Percentiles rank a stretch among this genome's conserved stretches.
Evolutionary conservation across 2,329 filamentous ascomycete species (phyloP).

Genomic region (Aaosphaeria pasadenensis): DNA sequence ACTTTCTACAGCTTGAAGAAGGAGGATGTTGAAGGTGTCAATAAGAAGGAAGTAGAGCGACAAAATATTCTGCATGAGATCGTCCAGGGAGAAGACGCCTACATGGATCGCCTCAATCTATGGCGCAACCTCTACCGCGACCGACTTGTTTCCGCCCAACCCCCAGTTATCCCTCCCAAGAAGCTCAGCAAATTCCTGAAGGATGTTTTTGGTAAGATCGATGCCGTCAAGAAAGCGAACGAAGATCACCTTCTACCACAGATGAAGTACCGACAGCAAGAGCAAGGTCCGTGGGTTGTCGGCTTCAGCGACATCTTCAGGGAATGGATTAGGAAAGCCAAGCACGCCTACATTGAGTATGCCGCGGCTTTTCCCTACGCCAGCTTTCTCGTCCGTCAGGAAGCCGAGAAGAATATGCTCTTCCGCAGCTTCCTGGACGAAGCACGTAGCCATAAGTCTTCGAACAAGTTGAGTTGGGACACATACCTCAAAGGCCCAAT

Average conservation of each 20-base stretch:
- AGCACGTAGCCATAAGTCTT: constrained; percentile 73
- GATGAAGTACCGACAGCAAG: constrained; percentile 93
- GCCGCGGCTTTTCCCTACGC: constrained; percentile 84
- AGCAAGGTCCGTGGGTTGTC: constrained; percentile 90
- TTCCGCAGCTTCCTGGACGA: constrained; percentile 85
- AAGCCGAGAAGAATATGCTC: constrained; percentile 77
- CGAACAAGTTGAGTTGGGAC: constrained; percentile 84
- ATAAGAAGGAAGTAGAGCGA: constrained; percentile 84
- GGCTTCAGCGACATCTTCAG: constrained; percentile 97
- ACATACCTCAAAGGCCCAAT: constrained; percentile 93
- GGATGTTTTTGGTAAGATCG: constrained; percentile 87
- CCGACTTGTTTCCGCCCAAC: constrained; percentile 67
- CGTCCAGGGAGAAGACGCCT: constrained; percentile 86
- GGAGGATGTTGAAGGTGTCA: constrained; percentile 66
- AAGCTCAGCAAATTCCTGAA: constrained; percentile 75
- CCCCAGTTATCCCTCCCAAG: constrained; percentile 76
- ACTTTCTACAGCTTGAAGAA: constrained; percentile 83
- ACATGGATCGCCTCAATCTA: constrained; percentile 85
- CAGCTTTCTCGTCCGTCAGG: constrained; percentile 76
- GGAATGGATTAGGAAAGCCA: constrained; percentile 97
- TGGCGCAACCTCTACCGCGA: constrained; percentile 83
- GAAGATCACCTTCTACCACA: constrained; percentile 90
- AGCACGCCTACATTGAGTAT: constrained; percentile 85
- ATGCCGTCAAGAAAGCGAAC: constrained; percentile 84
- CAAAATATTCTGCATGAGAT: constrained; percentile 97